Conservation (phyloP, 495 filamentous ascomycete genomes). For the Aspergillus nidulans region DNA sequence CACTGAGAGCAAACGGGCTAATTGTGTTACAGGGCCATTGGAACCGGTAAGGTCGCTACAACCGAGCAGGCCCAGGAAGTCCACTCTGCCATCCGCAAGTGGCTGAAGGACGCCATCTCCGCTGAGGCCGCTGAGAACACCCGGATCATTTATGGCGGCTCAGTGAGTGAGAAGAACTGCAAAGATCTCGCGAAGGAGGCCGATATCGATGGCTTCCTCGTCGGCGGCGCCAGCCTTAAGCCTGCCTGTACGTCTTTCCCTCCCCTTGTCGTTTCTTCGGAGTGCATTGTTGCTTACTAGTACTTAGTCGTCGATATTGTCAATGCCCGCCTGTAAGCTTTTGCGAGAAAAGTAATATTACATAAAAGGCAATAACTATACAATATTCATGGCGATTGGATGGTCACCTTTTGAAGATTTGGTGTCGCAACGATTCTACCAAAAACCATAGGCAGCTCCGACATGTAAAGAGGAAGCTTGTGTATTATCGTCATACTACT, state of each 20-base stretch:
- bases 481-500: neutral
- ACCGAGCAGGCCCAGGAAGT: slow-evolving; percentile 94
- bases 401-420: neutral
- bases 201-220: slow-evolving; percentile 98
- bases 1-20: neutral
- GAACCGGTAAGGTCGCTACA: slow-evolving; percentile 94
- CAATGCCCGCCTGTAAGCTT: slow-evolving; percentile 50
- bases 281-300: neutral
- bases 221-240: slow-evolving; percentile 97
- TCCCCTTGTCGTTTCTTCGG: neutral
- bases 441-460: neutral
- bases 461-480: neutral
- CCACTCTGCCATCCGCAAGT: slow-evolving; percentile 85
- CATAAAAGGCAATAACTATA: neutral
- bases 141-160: slow-evolving; percentile 91
- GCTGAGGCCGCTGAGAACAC: slow-evolving; percentile 69
- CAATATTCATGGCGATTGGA: neutral
- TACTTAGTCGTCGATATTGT: slow-evolving; percentile 61
- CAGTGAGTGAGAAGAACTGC: slow-evolving; percentile 97
- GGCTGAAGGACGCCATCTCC: slow-evolving; percentile 72
- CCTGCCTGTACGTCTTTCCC: slow-evolving; percentile 78
- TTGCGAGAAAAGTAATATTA: neutral
- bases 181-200: slow-evolving; percentile 81
- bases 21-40: slow-evolving; percentile 63
- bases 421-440: neutral